phyloP scores from a whole-genome alignment of 2,329 filamentous ascomycete genomes.

The Aplosporella prunicola region DNA sequence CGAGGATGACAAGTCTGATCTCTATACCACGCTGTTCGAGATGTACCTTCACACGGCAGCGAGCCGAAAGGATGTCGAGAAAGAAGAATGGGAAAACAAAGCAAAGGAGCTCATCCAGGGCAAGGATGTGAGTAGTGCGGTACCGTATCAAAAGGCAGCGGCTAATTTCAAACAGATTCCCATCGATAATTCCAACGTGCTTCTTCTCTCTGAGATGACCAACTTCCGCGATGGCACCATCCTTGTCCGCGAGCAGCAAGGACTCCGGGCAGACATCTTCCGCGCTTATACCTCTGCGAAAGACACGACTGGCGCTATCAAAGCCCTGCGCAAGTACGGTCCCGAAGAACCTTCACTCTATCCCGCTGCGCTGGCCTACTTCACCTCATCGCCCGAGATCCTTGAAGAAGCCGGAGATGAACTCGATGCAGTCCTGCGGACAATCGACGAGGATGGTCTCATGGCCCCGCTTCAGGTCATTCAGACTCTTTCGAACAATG shows the following conservation, averaged over 20 bases:
- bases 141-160: conserved; percentile 1
- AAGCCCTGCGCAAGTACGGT: conserved; percentile 83
- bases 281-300: conserved; percentile 88
- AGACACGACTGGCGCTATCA: conserved; percentile 84
- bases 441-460: conserved; percentile 81
- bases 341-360: conserved; percentile 86
- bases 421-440: conserved; percentile 66
- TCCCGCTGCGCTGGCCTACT: conserved; percentile 83
- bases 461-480: conserved; percentile 97
- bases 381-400: conserved; percentile 73
- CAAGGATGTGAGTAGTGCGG: conserved; percentile 55
- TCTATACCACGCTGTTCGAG: conserved; percentile 93
- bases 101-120: conserved; percentile 82
- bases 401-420: conserved; percentile 82
- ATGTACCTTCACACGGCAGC: conserved; percentile 93
- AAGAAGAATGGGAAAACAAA: conserved; percentile 78
- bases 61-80: conserved; percentile 59
- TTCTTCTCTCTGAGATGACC: conserved; percentile 84
- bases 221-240: conserved; percentile 85
- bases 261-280: conserved; percentile 89
- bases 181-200: conserved; percentile 90
- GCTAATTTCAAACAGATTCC: conserved; percentile 41
- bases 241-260: conserved; percentile 87
- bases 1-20: conserved; percentile 67
- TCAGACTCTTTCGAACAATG: conserved; percentile 70